Conservation (phyloP, 805 yeast species). For the Metschnikowia santaceciliae region DNA sequence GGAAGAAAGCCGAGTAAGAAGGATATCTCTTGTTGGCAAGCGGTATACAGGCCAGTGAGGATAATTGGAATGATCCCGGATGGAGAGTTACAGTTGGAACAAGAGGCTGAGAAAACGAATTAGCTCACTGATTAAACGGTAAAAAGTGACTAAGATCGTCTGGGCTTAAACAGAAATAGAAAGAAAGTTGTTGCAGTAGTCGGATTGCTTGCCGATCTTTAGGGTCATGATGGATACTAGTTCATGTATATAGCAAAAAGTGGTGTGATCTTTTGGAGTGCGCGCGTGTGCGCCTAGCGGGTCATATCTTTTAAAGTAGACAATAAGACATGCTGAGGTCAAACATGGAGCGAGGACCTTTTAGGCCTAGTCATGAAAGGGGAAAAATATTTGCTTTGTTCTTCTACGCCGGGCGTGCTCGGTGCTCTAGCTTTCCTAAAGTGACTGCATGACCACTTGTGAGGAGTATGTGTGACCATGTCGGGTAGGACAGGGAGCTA, state of each 20-base stretch:
- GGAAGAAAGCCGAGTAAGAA: not conserved
- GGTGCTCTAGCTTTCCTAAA: too few relatives aligned
- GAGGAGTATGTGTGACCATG: too few relatives aligned
- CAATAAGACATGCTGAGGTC: not conserved
- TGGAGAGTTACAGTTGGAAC: not conserved
- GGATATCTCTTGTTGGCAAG: too few relatives aligned
- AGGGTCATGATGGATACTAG: conserved; percentile 1
- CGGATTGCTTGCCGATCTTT: not conserved
- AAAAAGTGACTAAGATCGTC: not conserved
- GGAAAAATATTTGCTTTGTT: not conserved
- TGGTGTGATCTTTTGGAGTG: conserved; percentile 3
- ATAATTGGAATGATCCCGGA: not conserved
- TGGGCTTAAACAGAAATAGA: not conserved
- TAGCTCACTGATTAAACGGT: too few relatives aligned
- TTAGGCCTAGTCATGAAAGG: not conserved
- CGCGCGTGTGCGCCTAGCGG: not conserved
- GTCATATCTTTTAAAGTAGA: not conserved
- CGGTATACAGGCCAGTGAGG: too few relatives aligned
- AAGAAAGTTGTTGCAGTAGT: not conserved
- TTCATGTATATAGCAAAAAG: conserved; percentile 3
- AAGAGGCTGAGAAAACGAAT: not conserved
- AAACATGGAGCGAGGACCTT: not conserved
- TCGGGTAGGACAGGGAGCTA: too few relatives aligned
- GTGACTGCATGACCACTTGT: too few relatives aligned
- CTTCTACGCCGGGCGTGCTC: not conserved